Evolutionary conservation across 176 grass and related monocot species (phyloP).

Genomic region (Zea mays): DNA sequence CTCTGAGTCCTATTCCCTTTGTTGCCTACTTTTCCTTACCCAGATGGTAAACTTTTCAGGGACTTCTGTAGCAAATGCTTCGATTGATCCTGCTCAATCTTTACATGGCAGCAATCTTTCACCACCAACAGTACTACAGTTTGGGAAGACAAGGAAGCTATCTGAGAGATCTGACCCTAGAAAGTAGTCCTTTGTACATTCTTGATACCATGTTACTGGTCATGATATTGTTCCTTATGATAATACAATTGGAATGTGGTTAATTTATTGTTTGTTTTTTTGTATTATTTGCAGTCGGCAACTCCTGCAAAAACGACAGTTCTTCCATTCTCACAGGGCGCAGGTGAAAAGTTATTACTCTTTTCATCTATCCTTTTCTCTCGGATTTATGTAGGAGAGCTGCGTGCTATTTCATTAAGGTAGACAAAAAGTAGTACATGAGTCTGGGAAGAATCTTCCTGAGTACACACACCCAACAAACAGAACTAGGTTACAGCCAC

Average conservation of each 20-base stretch:
- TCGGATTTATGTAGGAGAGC: too few species aligned
- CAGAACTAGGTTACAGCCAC: too few species aligned
- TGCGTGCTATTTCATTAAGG: too few species aligned
- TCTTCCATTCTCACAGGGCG: slow-evolving; percentile 96
- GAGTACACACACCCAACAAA: too few species aligned
- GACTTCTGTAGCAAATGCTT: slow-evolving; percentile 58
- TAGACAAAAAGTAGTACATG: too few species aligned
- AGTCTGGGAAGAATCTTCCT: too few species aligned
- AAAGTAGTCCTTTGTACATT: slow-evolving; percentile 62
- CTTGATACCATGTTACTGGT: slow-evolving; percentile 23
- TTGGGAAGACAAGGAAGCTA: slow-evolving; percentile 91
- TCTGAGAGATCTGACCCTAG: slow-evolving; percentile 93
- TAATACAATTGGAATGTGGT: slow-evolving; percentile 15
- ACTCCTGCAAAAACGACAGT: slow-evolving; percentile 90
- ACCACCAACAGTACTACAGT: slow-evolving; percentile 81
- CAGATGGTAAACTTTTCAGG: slow-evolving; percentile 35
- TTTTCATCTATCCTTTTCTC: slow-evolving; percentile 11
- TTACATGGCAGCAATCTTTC: slow-evolving; percentile 68
- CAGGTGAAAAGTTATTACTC: slow-evolving; percentile 54
- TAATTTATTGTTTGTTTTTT: slow-evolving; percentile 29
- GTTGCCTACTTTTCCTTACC: not conserved
- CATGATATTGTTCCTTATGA: not conserved
- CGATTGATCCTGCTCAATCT: slow-evolving; percentile 62
- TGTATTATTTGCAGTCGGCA: slow-evolving; percentile 66
- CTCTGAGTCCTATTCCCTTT: not conserved